These are phyloP conservation scores for Lophiotrema nucula DNA, from an alignment of 495 filamentous ascomycete genomes.

Conservation along the genomic window DNA sequence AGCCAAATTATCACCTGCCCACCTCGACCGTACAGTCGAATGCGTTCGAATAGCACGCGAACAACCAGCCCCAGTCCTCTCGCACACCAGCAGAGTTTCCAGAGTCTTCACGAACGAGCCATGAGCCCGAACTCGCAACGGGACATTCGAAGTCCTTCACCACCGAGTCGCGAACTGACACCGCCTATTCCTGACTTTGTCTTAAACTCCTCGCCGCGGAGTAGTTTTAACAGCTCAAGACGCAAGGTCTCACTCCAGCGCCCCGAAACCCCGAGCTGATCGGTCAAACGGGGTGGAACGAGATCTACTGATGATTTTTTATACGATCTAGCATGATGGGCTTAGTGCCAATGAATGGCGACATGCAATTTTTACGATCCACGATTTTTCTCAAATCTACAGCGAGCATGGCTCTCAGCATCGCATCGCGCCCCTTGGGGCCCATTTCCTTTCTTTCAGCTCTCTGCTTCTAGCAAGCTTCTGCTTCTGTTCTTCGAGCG, in stretches of 20 bases:
- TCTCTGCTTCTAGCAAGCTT: no score
- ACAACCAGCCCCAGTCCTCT: conserved; percentile 56
- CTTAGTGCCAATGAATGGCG: no score
- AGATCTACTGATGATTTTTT: no score
- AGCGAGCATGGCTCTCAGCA: no score
- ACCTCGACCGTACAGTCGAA: conserved; percentile 57
- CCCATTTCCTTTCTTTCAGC: no score
- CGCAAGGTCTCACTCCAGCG: background rate
- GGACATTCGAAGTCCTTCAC: conserved; percentile 31
- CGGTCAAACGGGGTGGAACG: no score
- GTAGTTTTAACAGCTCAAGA: conserved; percentile 39
- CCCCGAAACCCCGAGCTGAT: no score
- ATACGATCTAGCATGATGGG: no score
- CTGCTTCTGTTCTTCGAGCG: no score
- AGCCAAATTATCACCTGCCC: conserved; percentile 61
- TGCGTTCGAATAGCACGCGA: conserved; percentile 63
- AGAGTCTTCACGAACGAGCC: conserved; percentile 48
- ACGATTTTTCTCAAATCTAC: no score
- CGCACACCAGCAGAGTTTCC: conserved; percentile 42
- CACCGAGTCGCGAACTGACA: conserved; percentile 45
- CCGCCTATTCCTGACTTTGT: conserved; percentile 61
- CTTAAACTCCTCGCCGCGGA: conserved; percentile 49
- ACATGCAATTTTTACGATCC: no score
- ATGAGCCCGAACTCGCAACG: conserved; percentile 36
- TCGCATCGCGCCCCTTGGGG: no score